Evolutionary conservation across 805 yeast species (phyloP), one percentile per base, ranked within the genome.

Genomic region (Kluyveromyces nonfermentans): DNA sequence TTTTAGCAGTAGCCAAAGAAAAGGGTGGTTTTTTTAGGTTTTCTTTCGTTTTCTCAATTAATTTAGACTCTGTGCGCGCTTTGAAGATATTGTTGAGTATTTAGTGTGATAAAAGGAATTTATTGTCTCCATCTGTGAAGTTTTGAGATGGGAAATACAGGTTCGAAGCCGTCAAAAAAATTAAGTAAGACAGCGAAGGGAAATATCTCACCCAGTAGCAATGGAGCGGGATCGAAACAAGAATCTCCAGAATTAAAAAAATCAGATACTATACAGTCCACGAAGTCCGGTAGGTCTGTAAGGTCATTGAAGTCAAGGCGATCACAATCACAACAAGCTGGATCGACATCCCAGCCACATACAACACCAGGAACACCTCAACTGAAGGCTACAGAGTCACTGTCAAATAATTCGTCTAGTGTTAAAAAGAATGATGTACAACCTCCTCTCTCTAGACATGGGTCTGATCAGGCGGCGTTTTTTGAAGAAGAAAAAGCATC

Each of bases 251-350:
- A 62, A 15, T 73, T 77, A 55, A 64, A 74, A 15, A 61, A 82
- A 39, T 69, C 76, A 12, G 80, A 77, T 52, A 78, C 83, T 2
- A 69, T 72, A 40, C 72, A 67, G 43, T 73, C 78, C 7, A 68
- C 69, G 12, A 71, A 64, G 54, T 71, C 76, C 10, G 57, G 71
- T 7, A 65, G 77, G 41, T 74, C 80, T 3, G 61, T 67, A 15
- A 60, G 73, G 45, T 70, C 74, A 1, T 32, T 56, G 31, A 57
- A 64, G 44, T 65, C 70, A 3, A 57, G 65, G 41, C 54, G 57
- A 44, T 55, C 62, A 4, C 46, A 50, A 43, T 18, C 25, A 5
- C 28, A 17, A 19, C 30, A 25, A n/a, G n/a, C n/a, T 25, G 30
- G 30, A 25, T 9, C 25, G 8, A 46, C 42, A 31, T 40, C 44